phyloP scores from a whole-genome alignment of 495 filamentous ascomycete species.

The Aspergillus bertholletiae region DNA sequence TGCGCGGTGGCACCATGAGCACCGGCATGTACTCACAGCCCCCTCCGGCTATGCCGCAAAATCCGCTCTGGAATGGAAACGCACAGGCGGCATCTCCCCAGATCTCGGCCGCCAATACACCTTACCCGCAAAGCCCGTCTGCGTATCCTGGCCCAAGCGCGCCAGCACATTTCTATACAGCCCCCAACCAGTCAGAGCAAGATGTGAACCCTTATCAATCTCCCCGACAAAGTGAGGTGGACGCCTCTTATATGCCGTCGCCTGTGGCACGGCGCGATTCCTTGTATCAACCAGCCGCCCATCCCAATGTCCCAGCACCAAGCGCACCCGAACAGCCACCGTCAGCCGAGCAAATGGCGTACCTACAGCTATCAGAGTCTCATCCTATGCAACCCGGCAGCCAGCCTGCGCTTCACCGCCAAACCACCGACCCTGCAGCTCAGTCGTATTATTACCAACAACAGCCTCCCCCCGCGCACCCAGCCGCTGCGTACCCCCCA shows the following conservation, averaged over 20 bases:
- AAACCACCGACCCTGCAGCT: conserved; percentile 23
- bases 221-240: conserved; percentile 24
- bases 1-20: conserved; percentile 20
- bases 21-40: conserved; percentile 22
- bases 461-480: conserved; percentile 44
- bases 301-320: conserved; percentile 13
- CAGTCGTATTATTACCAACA: conserved; percentile 41
- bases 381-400: conserved; percentile 24
- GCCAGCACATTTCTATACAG: conserved; percentile 30
- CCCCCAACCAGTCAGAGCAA: conserved; percentile 21
- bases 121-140: conserved; percentile 20
- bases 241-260: conserved; percentile 28
- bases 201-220: conserved; percentile 16
- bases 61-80: conserved; percentile 26
- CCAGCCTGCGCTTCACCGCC: conserved; percentile 21
- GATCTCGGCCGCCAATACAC: conserved; percentile 5
- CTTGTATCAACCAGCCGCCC: conserved; percentile 29
- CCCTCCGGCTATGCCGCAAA: conserved; percentile 22
- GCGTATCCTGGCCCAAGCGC: conserved; percentile 18
- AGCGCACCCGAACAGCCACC: conserved; percentile 27
- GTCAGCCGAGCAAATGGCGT: conserved; percentile 24
- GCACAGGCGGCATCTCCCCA: conserved; percentile 28
- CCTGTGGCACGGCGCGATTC: conserved; percentile 22
- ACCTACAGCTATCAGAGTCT: conserved; percentile 24
- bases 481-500: conserved; percentile 35